phyloP scores from a whole-genome alignment of 2,329 filamentous ascomycete genomes.

The Blastomyces parvus region DNA sequence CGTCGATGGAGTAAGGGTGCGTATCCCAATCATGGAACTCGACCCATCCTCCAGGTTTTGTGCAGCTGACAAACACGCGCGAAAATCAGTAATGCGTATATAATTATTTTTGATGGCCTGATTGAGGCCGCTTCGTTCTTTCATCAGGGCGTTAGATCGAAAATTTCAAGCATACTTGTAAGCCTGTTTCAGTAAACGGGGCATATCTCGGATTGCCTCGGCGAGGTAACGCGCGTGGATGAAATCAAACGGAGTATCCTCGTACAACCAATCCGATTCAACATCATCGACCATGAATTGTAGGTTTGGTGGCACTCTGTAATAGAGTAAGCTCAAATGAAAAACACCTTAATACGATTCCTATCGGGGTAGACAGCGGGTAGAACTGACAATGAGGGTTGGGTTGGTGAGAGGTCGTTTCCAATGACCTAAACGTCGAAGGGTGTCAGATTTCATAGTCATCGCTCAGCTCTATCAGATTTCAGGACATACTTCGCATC shows the following conservation, averaged over 20 bases:
- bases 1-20: slow-evolving; percentile 7
- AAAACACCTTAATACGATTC: not conserved
- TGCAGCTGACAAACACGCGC: not conserved
- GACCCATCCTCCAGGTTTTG: slow-evolving; percentile 33
- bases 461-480: not conserved
- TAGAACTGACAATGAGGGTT: slow-evolving; percentile 27
- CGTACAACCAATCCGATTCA: slow-evolving; percentile 26
- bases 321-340: not conserved
- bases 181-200: slow-evolving; percentile 10
- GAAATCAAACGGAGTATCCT: slow-evolving; percentile 24
- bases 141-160: not conserved
- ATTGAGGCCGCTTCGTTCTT: not conserved
- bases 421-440: slow-evolving; percentile 11
- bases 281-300: slow-evolving; percentile 29
- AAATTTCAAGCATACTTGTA: slow-evolving; percentile 4
- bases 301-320: slow-evolving; percentile 28
- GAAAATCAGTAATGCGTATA: slow-evolving; percentile 14
- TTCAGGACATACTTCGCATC: slow-evolving; percentile 7
- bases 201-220: slow-evolving; percentile 25
- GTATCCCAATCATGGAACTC: slow-evolving; percentile 30
- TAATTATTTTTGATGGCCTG: not conserved
- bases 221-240: slow-evolving; percentile 28
- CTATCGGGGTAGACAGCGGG: slow-evolving; percentile 20
- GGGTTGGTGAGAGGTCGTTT: slow-evolving; percentile 13
- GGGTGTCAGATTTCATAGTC: not conserved